Base-by-base conservation (phyloP, 352 stramenopile species). In the Elongisporangium undulatum region DNA sequence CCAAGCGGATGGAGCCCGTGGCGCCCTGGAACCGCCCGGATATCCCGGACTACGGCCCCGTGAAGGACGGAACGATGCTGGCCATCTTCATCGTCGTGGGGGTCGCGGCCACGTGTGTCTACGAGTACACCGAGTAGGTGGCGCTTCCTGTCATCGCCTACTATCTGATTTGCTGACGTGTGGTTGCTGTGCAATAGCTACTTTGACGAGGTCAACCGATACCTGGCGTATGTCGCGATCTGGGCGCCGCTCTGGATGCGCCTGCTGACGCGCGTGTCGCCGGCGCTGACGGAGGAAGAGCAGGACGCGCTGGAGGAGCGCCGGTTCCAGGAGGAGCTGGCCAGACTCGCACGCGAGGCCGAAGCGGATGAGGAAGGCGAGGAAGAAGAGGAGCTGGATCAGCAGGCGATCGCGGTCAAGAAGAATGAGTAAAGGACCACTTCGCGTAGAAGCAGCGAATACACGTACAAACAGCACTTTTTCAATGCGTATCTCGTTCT, bases 201-300 rank as follows among this genome's bases (percentile, higher is more conserved):
- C 62, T 94, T 94, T 69, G 60, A 75, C 66, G 57, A 88, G 59
- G 78, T 94, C 63, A 59, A 75, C 17, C 81, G 85, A 16, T 84
- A 74, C 69, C 45, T 94, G 22, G 85, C 85, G 51, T 94, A 94
- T 62, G 23, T 73, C 29, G 81, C 84, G 54, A 94, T 94, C 48
- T 94, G 85, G 85, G 80, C 87, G 61, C 82, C 83, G 20, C 66
- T 94, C 29, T 94, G 82, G 78, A 87, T 92, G 66, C 79, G 81
- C 23, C 63, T 94, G 26, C 74, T 92, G 20, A 74, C 68, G 9
- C 77, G 77, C 48, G 74, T 94, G 56, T 86, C 81, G 16, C 85
- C 85, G 4, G 67, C 79, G 19, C 74, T 71, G 21, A 82, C 67
- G 2, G 82, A 91, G 10, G 79, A 87, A 26, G 79, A 89, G 52